Evolutionary conservation across 345 rosid species (phyloP), one percentile per base, ranked within the genome.

Genomic region (Moringa oleifera): DNA sequence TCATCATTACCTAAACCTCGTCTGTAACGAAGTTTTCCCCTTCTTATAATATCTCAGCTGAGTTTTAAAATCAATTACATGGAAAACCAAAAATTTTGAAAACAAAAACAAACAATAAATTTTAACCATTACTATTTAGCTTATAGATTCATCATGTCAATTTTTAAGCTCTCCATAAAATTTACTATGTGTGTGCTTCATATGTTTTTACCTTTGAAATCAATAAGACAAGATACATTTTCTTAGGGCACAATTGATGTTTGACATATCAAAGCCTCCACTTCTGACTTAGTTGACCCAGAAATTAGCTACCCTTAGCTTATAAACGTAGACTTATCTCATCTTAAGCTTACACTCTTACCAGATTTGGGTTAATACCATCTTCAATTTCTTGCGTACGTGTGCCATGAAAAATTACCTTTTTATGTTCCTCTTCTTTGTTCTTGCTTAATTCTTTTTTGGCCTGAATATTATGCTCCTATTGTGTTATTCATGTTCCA

Each of bases 31-130:
- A 51, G 53, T 53, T 62, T 60, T 79, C 64, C 82, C 87, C 72
- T 79, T 73, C 74, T 73, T 80, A 49, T 73, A 87, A 69, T 81
- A 49, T 11, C 58, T 74, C 62, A 89, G 36, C 59, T 91, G 98
- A 51, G 83, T 77, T 61, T 59, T 65, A 0, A 86, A 81, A 63
- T 66, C 81, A 63, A 83, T 79, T 71, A 83, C 86, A 86, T 81
- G 68, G 25, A 5, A 41, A 41, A 1, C 1, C 1, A 41, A 28
- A 28, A 28, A 28, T 28, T n/a, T n/a, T n/a, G n/a, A n/a, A n/a
- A n/a, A n/a, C n/a, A n/a, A n/a, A n/a, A 33, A 33, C 37, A 33
- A 33, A 11, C 37, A n/a, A n/a, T n/a, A n/a, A n/a, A n/a, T n/a
- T n/a, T n/a, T n/a, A n/a, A n/a, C n/a, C n/a, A n/a, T n/a, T n/a